Conservation (phyloP, 371 early-diverging fungal genomes). For the Rhizopus arrhizus region DNA sequence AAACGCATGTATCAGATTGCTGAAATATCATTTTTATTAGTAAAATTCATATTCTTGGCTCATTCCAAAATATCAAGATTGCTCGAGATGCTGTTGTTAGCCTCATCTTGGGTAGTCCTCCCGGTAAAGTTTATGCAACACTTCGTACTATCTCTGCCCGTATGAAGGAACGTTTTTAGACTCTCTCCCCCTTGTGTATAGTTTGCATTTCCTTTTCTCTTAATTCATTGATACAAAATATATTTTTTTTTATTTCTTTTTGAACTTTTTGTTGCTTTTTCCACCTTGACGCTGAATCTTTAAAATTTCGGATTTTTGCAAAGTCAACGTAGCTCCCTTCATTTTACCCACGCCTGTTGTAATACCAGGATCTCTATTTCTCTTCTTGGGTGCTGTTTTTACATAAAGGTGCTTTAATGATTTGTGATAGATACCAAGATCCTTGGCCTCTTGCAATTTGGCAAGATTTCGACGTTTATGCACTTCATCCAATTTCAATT, state of each 20-base stretch:
- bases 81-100: conserved; percentile 96
- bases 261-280: conserved; percentile 20
- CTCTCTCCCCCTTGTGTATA: background rate
- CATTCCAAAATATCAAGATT: conserved; percentile 95
- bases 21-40: conserved; percentile 28
- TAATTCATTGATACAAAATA: background rate
- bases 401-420: conserved; percentile 50
- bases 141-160: conserved; percentile 86
- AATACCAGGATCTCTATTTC: conserved; percentile 49
- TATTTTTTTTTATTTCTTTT: conserved; percentile 1
- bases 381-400: conserved; percentile 34
- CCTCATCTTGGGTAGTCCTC: conserved; percentile 96
- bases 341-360: conserved; percentile 47
- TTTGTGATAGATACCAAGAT: conserved; percentile 48
- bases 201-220: background rate
- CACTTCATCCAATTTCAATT: conserved; percentile 34
- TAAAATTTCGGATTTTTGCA: conserved; percentile 36
- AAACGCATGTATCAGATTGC: background rate
- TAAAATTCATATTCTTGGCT: conserved; percentile 96
- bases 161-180: conserved; percentile 92
- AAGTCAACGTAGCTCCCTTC: conserved; percentile 46
- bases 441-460: conserved; percentile 49
- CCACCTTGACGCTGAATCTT: conserved; percentile 33
- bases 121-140: conserved; percentile 96
- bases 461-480: conserved; percentile 22